Percentiles rank a stretch among this genome's conserved stretches.
Evolutionary conservation across 176 grass and related monocot species (phyloP).

Genomic region (Canna indica): DNA sequence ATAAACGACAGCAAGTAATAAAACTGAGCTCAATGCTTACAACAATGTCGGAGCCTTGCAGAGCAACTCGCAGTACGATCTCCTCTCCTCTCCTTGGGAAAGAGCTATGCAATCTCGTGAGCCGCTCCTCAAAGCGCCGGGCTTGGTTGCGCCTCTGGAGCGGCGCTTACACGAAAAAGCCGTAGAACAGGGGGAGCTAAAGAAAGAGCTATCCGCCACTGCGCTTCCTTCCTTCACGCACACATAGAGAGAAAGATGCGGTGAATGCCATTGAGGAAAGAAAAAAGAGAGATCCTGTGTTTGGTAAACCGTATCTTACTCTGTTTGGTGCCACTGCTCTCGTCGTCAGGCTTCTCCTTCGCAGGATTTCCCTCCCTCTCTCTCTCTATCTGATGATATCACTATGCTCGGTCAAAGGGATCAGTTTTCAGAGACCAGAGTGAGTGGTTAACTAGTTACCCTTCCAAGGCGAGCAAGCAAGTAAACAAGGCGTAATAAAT

Average conservation of each 20-base stretch:
- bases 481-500: neutral
- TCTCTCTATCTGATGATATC: no score
- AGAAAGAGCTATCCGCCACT: no score
- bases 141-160: no score
- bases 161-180: no score
- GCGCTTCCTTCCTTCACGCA: no score
- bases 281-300: neutral
- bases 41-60: neutral
- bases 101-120: no score
- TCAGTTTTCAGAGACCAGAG: neutral
- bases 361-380: no score
- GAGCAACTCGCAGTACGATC: neutral
- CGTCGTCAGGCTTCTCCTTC: neutral
- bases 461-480: neutral
- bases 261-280: neutral
- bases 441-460: neutral
- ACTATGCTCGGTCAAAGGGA: neutral
- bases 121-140: no score
- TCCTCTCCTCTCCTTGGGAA: neutral
- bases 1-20: conserved; percentile 2
- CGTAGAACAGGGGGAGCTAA: neutral
- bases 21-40: neutral
- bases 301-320: neutral
- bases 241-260: no score
- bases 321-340: neutral